These are phyloP conservation scores for Chytriomyces confervae DNA, from an alignment of 192 early-diverging fungal genomes.

Conservation along the genomic window DNA sequence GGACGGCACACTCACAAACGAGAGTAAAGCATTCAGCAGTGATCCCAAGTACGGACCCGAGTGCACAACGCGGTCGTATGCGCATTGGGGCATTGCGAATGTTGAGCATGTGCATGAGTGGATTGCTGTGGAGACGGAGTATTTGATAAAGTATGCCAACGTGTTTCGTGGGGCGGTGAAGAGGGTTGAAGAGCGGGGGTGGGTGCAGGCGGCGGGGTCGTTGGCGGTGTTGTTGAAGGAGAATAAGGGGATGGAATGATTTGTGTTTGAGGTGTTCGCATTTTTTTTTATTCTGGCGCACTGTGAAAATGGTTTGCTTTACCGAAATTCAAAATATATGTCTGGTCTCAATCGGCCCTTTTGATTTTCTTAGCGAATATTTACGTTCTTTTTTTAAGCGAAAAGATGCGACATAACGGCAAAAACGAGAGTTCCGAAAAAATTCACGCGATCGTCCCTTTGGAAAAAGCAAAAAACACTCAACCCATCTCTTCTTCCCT, in stretches of 20 bases:
- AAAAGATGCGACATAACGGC: no score
- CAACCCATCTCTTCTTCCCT: no score
- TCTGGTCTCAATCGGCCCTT: no score
- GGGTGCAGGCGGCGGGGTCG: background rate
- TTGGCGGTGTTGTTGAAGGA: background rate
- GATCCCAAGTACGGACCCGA: background rate
- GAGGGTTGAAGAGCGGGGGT: background rate
- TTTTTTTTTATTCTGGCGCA: no score
- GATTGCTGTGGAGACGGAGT: background rate
- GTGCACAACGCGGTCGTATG: background rate
- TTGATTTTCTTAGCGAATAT: no score
- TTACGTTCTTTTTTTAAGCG: no score
- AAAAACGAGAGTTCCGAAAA: no score
- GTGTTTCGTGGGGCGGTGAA: background rate
- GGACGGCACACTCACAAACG: background rate
- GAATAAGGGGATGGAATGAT: background rate
- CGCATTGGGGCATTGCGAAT: background rate
- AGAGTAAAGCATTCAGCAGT: background rate
- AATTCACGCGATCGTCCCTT: no score
- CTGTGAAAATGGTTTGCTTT: no score
- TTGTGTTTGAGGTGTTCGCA: no score
- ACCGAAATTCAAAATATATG: no score
- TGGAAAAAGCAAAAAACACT: no score
- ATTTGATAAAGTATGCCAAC: background rate
- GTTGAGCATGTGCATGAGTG: constrained; percentile 1